These are phyloP conservation scores for Pecoramyces ruminantium DNA, from an alignment of 192 early-diverging fungal species.

Conservation along the genomic window DNA sequence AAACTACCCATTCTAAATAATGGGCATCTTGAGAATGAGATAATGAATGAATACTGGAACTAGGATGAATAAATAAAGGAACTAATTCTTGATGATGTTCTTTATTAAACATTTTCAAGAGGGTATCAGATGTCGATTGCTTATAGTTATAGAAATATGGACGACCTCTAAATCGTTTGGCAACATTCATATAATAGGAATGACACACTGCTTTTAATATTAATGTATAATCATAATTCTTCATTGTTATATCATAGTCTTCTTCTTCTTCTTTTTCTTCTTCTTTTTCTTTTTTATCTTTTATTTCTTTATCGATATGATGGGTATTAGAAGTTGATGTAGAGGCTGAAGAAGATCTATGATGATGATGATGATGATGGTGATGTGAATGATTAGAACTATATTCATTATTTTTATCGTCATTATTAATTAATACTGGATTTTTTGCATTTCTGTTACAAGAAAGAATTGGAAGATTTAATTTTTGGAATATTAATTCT, in stretches of 20 bases:
- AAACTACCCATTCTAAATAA: neutral
- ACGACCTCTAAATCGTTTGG: neutral
- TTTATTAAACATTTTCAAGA: neutral
- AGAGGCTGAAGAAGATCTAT: no score
- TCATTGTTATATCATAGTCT: neutral
- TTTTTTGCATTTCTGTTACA: neutral
- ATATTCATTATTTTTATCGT: no score
- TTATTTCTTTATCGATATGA: neutral
- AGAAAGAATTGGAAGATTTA: constrained; percentile 9
- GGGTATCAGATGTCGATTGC: neutral
- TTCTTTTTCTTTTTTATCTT: neutral
- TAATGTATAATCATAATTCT: neutral
- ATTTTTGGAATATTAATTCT: constrained; percentile 10
- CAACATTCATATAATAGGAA: neutral
- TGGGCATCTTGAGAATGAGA: neutral
- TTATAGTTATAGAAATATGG: neutral
- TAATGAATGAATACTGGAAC: neutral
- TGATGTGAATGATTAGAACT: no score
- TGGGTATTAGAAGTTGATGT: no score
- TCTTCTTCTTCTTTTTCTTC: neutral
- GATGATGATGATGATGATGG: neutral
- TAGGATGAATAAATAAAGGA: neutral
- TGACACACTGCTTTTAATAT: neutral
- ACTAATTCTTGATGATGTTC: neutral
- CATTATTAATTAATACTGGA: no score